Conservation (phyloP, 768 basidiomycete species). For the Serpula lacrymans region DNA sequence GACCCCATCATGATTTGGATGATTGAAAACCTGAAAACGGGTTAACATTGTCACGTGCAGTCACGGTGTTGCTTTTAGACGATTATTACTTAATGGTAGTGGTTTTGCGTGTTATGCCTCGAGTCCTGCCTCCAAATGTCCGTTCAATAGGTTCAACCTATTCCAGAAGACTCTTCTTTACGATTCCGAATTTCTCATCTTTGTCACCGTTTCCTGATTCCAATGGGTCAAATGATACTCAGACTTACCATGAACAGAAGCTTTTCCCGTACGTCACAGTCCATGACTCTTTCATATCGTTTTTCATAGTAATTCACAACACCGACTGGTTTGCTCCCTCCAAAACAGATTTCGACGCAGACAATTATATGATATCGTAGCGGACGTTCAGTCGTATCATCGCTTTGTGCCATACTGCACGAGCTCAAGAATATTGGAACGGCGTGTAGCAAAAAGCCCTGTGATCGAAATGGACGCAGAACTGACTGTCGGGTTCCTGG, state of each 20-base stretch:
- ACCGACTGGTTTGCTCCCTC: slow-evolving; percentile 10
- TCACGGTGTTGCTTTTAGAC: too few relatives aligned
- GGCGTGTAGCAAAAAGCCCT: slow-evolving; percentile 24
- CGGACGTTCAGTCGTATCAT: slow-evolving; percentile 84
- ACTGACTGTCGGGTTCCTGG: slow-evolving; percentile 83
- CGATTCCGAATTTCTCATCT: slow-evolving; percentile 47
- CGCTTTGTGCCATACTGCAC: slow-evolving; percentile 89
- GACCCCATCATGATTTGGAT: not conserved
- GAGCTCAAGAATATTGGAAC: slow-evolving; percentile 57
- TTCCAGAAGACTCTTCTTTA: slow-evolving; percentile 42
- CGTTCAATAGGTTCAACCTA: too few relatives aligned
- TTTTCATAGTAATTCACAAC: slow-evolving; percentile 6
- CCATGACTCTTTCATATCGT: not conserved
- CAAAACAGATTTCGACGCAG: slow-evolving; percentile 63
- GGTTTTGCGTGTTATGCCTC: too few relatives aligned
- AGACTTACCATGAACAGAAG: slow-evolving; percentile 79
- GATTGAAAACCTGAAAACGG: too few relatives aligned
- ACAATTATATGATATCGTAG: slow-evolving; percentile 82
- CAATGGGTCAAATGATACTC: slow-evolving; percentile 36
- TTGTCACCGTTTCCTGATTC: slow-evolving; percentile 35
- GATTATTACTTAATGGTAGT: too few relatives aligned
- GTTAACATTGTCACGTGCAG: too few relatives aligned
- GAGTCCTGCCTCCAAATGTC: slow-evolving; percentile 5
- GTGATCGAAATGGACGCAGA: slow-evolving; percentile 71
- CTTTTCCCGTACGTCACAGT: slow-evolving; percentile 72